Conservation (phyloP, 2,329 filamentous ascomycete species). For the Cordyceps javanica region DNA sequence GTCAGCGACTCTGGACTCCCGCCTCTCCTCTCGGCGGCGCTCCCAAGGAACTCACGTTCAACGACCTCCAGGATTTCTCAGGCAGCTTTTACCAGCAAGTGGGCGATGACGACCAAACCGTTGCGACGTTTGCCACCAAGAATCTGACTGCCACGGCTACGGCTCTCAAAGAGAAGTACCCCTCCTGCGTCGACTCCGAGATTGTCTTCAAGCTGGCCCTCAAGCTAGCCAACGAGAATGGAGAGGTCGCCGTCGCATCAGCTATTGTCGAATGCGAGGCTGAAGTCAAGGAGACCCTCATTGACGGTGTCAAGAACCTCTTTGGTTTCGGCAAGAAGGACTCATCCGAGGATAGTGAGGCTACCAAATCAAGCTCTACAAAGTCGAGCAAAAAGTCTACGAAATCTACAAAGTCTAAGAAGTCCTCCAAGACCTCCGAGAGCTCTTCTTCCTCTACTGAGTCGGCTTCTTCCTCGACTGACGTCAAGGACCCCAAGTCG, state of each 20-base stretch:
- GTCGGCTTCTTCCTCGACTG: constrained; percentile 38
- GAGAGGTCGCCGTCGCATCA: constrained; percentile 70
- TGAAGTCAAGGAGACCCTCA: constrained; percentile 72
- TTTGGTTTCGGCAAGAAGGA: constrained; percentile 92
- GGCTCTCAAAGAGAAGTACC: constrained; percentile 68
- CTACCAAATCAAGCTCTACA: constrained; percentile 22
- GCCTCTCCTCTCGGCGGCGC: constrained; percentile 68
- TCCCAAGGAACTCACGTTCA: constrained; percentile 78
- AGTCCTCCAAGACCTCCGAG: not conserved
- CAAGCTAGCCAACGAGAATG: constrained; percentile 64
- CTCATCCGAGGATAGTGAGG: constrained; percentile 59
- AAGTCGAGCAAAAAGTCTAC: constrained; percentile 26
- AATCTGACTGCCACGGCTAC: constrained; percentile 84
- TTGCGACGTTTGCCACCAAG: constrained; percentile 64
- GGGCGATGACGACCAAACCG: constrained; percentile 50
- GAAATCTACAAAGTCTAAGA: constrained; percentile 16
- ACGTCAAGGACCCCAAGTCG: constrained; percentile 40
- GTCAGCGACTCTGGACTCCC: constrained; percentile 78
- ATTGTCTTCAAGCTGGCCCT: constrained; percentile 76
- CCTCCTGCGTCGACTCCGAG: constrained; percentile 65
- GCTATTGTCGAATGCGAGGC: constrained; percentile 82
- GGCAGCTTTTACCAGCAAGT: constrained; percentile 75
- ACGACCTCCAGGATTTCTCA: constrained; percentile 74
- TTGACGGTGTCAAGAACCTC: constrained; percentile 92
- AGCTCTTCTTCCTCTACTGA: constrained; percentile 20